Evolutionary conservation across 1,284 basidiomycete genomes (phyloP).

Genomic region (Nidula niveotomentosa): DNA sequence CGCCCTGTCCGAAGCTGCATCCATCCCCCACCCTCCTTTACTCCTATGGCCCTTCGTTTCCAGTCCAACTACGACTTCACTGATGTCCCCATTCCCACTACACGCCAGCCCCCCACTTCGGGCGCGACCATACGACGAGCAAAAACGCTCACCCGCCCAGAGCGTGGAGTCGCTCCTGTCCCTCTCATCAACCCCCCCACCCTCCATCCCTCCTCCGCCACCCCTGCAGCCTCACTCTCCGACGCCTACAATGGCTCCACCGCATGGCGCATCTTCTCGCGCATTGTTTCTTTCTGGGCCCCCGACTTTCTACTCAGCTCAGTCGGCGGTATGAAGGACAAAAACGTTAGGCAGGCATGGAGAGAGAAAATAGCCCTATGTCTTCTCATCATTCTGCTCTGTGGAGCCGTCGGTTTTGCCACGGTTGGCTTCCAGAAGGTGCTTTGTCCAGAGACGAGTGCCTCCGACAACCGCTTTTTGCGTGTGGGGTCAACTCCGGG

Average conservation of each 20-base stretch:
- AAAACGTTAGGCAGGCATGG: constrained; percentile 87
- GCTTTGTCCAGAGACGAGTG: constrained; percentile 76
- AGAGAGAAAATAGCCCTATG: constrained; percentile 96
- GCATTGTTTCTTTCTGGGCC: constrained; percentile 89
- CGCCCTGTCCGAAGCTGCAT: constrained; percentile 18
- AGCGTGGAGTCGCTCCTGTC: constrained; percentile 89
- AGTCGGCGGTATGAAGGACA: constrained; percentile 81
- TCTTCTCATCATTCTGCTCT: constrained; percentile 80
- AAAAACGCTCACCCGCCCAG: constrained; percentile 95
- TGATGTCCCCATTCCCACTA: constrained; percentile 71
- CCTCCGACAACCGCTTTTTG: constrained; percentile 67
- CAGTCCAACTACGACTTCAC: constrained; percentile 52
- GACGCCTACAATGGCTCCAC: constrained; percentile 49
- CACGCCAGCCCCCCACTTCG: constrained; percentile 51
- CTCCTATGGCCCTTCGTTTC: constrained; percentile 57
- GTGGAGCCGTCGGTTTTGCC: constrained; percentile 84
- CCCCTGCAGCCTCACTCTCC: constrained; percentile 29
- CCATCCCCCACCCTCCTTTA: constrained; percentile 23
- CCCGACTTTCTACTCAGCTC: constrained; percentile 76
- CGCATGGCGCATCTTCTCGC: constrained; percentile 84
- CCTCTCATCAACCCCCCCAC: constrained; percentile 80
- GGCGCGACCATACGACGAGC: constrained; percentile 74
- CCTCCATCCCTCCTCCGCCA: constrained; percentile 43
- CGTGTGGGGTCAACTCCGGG: constrained; percentile 57
- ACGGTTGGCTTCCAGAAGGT: constrained; percentile 95